phyloP scores from a whole-genome alignment of 2,329 filamentous ascomycete species.

The Pezicula rhizophila region DNA sequence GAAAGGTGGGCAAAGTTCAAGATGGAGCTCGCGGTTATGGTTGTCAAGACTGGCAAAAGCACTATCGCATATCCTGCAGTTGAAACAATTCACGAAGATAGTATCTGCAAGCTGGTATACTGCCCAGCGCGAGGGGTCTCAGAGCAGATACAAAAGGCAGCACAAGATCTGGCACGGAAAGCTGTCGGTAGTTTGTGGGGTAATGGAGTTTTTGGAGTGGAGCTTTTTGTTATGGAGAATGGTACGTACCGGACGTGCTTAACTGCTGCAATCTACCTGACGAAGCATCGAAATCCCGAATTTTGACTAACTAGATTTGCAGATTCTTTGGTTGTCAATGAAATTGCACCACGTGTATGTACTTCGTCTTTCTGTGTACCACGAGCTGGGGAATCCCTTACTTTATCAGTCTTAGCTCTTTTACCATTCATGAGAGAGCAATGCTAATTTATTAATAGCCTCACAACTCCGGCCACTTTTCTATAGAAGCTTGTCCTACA shows the following conservation, averaged over 20 bases:
- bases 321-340: conserved; percentile 66
- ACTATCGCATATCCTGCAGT: conserved; percentile 77
- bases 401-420: background rate
- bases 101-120: conserved; percentile 89
- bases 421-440: conserved; percentile 57
- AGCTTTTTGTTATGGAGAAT: conserved; percentile 83
- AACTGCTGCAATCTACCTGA: background rate
- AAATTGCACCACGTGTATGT: conserved; percentile 22
- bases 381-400: too few relatives aligned
- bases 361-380: background rate
- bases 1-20: conserved; percentile 85
- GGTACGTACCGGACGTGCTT: conserved; percentile 49
- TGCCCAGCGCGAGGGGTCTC: conserved; percentile 72
- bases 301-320: background rate
- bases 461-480: conserved; percentile 93
- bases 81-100: conserved; percentile 93
- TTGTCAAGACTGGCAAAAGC: conserved; percentile 77
- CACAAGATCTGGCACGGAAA: conserved; percentile 70
- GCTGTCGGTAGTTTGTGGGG: conserved; percentile 78
- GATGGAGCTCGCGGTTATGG: conserved; percentile 89
- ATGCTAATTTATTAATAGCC: conserved; percentile 47
- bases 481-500: conserved; percentile 82
- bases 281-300: background rate
- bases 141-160: conserved; percentile 52
- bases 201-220: conserved; percentile 90